Evolutionary conservation across 73 alveolate species (phyloP).

Genomic region (Tetrahymena malaccensis): DNA sequence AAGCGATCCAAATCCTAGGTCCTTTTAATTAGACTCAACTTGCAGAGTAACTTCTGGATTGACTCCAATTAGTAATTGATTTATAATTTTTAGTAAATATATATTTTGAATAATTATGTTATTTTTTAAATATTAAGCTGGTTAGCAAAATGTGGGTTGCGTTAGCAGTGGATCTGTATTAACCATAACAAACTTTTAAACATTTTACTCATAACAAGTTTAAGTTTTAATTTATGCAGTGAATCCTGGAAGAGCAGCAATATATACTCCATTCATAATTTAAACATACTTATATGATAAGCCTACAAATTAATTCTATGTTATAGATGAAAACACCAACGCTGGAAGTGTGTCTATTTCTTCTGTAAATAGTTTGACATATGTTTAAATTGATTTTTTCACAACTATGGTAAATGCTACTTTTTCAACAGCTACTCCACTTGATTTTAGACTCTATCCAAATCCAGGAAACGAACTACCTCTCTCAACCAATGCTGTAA

Average conservation of each 20-base stretch:
- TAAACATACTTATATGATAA: slow-evolving; percentile 7
- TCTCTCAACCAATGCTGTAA: not conserved
- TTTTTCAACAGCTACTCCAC: not conserved
- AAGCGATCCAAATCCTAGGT: not conserved
- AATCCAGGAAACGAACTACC: slow-evolving; percentile 8
- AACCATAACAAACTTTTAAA: slow-evolving; percentile 16
- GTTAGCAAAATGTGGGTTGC: not conserved
- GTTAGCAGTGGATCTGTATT: not conserved
- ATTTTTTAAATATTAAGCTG: not conserved
- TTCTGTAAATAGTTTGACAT: slow-evolving; percentile 2
- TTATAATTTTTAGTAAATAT: not conserved
- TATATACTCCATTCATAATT: not conserved
- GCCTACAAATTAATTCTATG: not conserved
- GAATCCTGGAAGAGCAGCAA: slow-evolving; percentile 11
- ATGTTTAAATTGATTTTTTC: slow-evolving; percentile 22
- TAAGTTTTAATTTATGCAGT: slow-evolving; percentile 17
- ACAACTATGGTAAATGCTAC: slow-evolving; percentile 3
- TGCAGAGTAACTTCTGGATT: slow-evolving; percentile 26
- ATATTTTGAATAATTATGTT: not conserved
- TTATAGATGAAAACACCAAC: slow-evolving; percentile 6
- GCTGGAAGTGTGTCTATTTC: slow-evolving; percentile 22
- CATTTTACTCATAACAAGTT: slow-evolving; percentile 6
- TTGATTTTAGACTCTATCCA: slow-evolving; percentile 24
- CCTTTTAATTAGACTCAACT: slow-evolving; percentile 7
- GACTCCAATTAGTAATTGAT: not conserved